A percentile compares a stretch with the other conserved stretches of the same genome.
phyloP scores from a whole-genome alignment of 306 rosid species.

The Astragalus membranaceus region DNA sequence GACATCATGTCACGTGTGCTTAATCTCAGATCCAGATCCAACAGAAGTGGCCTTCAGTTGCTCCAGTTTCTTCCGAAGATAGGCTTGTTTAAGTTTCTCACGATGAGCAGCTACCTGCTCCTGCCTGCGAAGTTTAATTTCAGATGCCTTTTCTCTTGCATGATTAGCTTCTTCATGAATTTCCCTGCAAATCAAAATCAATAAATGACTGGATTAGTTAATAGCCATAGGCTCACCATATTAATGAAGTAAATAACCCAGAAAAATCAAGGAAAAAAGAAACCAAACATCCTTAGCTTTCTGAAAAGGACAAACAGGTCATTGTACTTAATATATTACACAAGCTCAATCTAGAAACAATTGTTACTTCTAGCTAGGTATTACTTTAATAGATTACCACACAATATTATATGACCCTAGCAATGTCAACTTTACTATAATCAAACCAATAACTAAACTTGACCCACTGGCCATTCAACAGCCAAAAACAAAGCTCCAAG shows the following conservation, averaged over 20 bases:
- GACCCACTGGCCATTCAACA: background rate
- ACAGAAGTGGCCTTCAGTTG: constrained; percentile 61
- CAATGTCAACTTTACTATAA: background rate
- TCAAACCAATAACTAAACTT: background rate
- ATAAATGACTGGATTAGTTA: background rate
- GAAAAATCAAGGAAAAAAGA: background rate
- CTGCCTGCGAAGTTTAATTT: constrained; percentile 64
- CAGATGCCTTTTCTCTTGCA: constrained; percentile 78
- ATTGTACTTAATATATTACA: background rate
- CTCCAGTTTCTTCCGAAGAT: constrained; percentile 75
- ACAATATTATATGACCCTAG: background rate
- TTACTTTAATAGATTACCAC: background rate
- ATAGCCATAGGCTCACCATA: background rate
- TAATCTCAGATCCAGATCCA: constrained; percentile 33
- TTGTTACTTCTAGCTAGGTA: background rate
- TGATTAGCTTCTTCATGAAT: constrained; percentile 84
- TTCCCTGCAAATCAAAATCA: constrained; percentile 54
- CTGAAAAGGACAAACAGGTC: background rate
- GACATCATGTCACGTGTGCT: constrained; percentile 31
- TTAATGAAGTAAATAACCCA: background rate
- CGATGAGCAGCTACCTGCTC: constrained; percentile 67
- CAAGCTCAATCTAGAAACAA: background rate
- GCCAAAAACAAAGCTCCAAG: background rate
- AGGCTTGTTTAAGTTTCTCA: constrained; percentile 75
- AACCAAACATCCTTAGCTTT: background rate